Percentiles rank a stretch among this genome's conserved stretches.
phyloP scores from a whole-genome alignment of 2,329 filamentous ascomycete genomes.

The Fusarium aywerte region DNA sequence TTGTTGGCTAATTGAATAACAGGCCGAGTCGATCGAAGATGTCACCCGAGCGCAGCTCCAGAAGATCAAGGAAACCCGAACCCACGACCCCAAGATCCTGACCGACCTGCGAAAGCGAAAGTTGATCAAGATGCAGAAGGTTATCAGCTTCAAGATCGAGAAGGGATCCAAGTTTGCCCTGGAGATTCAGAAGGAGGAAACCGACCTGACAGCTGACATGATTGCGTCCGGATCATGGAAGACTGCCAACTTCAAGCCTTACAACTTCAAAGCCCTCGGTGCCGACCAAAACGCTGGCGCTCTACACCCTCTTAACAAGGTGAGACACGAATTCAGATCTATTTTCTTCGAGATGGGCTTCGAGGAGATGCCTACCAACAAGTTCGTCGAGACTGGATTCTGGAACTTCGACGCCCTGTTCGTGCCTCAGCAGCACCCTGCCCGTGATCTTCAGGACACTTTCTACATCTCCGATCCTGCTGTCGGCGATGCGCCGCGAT shows the following conservation, averaged over 20 bases:
- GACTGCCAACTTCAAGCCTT: slow-evolving; percentile 86
- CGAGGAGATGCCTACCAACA: slow-evolving; percentile 95
- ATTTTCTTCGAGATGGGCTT: slow-evolving; percentile 99
- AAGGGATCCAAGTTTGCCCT: slow-evolving; percentile 91
- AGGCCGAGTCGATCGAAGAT: slow-evolving; percentile 81
- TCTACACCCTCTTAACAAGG: slow-evolving; percentile 85
- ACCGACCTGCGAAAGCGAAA: slow-evolving; percentile 92
- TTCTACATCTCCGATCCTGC: slow-evolving; percentile 97
- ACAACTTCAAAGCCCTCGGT: slow-evolving; percentile 78
- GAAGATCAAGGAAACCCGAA: slow-evolving; percentile 75
- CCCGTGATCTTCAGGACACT: slow-evolving; percentile 96
- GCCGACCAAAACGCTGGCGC: slow-evolving; percentile 70
- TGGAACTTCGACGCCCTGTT: slow-evolving; percentile 99
- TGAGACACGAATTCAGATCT: slow-evolving; percentile 92
- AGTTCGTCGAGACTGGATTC: slow-evolving; percentile 96
- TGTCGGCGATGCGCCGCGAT: slow-evolving; percentile 74
- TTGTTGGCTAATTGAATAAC: slow-evolving; percentile 9
- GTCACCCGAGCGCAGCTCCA: slow-evolving; percentile 79
- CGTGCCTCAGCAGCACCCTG: slow-evolving; percentile 94
- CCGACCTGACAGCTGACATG: slow-evolving; percentile 95
- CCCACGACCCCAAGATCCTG: slow-evolving; percentile 79
- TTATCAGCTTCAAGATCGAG: slow-evolving; percentile 82
- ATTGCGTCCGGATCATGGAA: slow-evolving; percentile 90
- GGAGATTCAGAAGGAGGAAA: slow-evolving; percentile 91
- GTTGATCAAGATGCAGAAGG: slow-evolving; percentile 84